Evolutionary conservation across 2,329 filamentous ascomycete genomes (phyloP), one percentile per base, ranked within the genome.

Genomic region (Curvularia eragrostidis): DNA sequence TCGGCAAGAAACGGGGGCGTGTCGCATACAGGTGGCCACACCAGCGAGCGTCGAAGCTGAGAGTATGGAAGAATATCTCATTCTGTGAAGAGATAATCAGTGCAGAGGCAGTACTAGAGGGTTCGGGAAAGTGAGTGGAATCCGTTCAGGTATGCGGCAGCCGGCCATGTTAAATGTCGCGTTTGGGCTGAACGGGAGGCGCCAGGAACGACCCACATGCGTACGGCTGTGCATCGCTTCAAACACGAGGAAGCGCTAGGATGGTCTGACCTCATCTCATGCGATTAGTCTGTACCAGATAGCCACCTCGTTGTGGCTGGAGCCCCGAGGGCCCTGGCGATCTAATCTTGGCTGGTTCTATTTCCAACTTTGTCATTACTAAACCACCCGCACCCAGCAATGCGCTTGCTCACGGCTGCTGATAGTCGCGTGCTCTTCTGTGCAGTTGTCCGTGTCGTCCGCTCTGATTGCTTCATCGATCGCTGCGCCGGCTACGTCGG

Each of bases 31-130:
- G 59, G 51, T 72, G 39, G 67, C 71, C 41, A 74, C 50, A 54
- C 64, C 63, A 43, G 71, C 65, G 15, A 76, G 51, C 36, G 67
- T 65, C 50, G 72, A 75, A 53, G 68, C 69, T 47, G 69, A 63
- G 10, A 74, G 52, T 49, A 72, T 52, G 24, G 55, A 66, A 47
- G 52, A 54, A 46, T 67, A 70, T 59, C 69, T 74, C 73, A 75
- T 75, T 12, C 56, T 67, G 51, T 41, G 23, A 26, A 49, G 55
- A 24, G 19, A 32, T 15, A 32, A 21, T 12, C n/a, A 52, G 6
- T 39, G 50, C 47, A 12, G 12, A 34, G 42, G 48, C 21, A 23
- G 52, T 48, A n/a, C n/a, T n/a, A 55, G 10, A 36, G 50, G 21
- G 28, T 39, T n/a, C 19, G 26, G 13, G 34, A 46, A 48, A 32